phyloP scores from a whole-genome alignment of 176 grass and related monocot species.

The Musa acuminata region DNA sequence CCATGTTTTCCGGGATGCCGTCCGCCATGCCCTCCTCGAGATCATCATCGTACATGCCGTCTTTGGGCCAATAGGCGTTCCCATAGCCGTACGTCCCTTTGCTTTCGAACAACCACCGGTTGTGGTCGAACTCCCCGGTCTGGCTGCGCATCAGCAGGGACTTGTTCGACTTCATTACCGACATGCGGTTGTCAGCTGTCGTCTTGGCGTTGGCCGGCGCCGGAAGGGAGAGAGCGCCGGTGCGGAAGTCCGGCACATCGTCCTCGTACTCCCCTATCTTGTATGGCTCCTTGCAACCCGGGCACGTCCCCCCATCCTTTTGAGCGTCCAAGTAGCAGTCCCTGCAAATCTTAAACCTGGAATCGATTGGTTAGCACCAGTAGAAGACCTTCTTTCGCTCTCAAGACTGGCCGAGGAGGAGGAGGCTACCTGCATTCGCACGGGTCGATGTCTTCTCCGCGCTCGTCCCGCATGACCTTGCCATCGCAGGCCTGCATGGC shows the following conservation, averaged over 20 bases:
- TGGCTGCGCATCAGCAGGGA: slow-evolving; percentile 55
- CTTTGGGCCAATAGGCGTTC: slow-evolving; percentile 66
- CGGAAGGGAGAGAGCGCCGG: slow-evolving; percentile 44
- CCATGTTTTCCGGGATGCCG: slow-evolving; percentile 24
- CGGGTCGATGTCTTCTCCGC: slow-evolving; percentile 63
- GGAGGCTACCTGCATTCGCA: slow-evolving; percentile 59
- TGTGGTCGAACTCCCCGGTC: slow-evolving; percentile 86
- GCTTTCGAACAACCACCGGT: slow-evolving; percentile 93
- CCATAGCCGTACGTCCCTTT: slow-evolving; percentile 90
- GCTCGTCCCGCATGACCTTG: slow-evolving; percentile 72
- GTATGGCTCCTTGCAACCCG: slow-evolving; percentile 93
- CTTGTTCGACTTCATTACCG: slow-evolving; percentile 28
- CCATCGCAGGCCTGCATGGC: slow-evolving; percentile 86
- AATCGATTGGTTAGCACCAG: neutral
- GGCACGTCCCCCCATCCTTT: slow-evolving; percentile 59
- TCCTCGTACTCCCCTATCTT: slow-evolving; percentile 78
- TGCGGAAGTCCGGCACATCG: slow-evolving; percentile 27
- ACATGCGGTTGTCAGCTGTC: slow-evolving; percentile 5
- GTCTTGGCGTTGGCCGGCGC: slow-evolving; percentile 27
- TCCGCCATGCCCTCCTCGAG: slow-evolving; percentile 21
- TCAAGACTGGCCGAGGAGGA: too few relatives aligned
- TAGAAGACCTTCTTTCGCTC: neutral
- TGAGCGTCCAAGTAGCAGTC: slow-evolving; percentile 91
- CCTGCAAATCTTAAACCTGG: slow-evolving; percentile 82
- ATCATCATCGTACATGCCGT: slow-evolving; percentile 54